Evolutionary conservation across 1,284 basidiomycete species (phyloP), one percentile per base, ranked within the genome.

Genomic region (Marasmius sp.): DNA sequence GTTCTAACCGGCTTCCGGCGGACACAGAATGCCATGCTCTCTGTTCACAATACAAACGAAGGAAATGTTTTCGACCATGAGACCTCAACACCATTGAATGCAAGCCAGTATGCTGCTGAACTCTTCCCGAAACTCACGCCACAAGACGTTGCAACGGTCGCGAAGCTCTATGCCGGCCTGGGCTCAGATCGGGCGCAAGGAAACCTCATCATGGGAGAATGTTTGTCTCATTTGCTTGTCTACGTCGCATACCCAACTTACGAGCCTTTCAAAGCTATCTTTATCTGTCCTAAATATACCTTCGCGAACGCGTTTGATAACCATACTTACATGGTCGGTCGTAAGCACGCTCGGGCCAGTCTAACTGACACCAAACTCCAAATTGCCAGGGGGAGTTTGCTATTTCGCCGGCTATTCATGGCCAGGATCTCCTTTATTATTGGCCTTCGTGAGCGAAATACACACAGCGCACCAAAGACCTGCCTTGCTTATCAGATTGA

Each of bases 1-100:
- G 5, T n/a, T n/a, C 41, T 43, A n/a, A 43, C 6, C n/a, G 11
- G 54, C 33, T 51, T 9, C 54, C 14, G 4, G 2, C 18, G 38
- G 1, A 33, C 51, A 16, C 18, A 60, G 43, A 11, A 22, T 10
- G 64, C 66, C 11, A 56, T 80, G 0, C 68, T 79, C 18, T 63
- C 50, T 7, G 68, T 77, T 27, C 76, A 77, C 41, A 83, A 83
- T 60, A 63, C 72, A 0, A 68, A 76, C 48, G 80, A 83, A 64
- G 80, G 81, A 0, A 47, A 55, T 0, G 39, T 61, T 6, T 83
- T 82, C 56, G 45, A 18, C n/a, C 16, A 47, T n/a, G 20, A 20
- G 6, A 20, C 16, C 8, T 5, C 11, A 16, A 4, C 45, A 2
- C 43, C 48, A 16, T 18, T 49, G 18, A 59, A 41, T 9, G 43